phyloP scores from a whole-genome alignment of 2,329 filamentous ascomycete genomes.

The Diplodia seriata region DNA sequence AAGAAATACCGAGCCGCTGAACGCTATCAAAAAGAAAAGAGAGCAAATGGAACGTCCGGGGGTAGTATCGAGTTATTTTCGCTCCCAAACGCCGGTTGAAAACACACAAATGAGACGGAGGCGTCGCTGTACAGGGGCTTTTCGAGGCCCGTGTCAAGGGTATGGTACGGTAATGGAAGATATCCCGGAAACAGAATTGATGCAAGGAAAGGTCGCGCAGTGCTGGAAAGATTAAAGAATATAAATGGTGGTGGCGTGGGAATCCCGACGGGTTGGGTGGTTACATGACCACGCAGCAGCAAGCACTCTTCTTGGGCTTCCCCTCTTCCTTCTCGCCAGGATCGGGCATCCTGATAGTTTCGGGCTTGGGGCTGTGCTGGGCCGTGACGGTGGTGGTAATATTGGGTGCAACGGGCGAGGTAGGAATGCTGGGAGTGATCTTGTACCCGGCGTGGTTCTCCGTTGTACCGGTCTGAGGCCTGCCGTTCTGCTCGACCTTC shows the following conservation, averaged over 20 bases:
- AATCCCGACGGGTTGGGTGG: not conserved
- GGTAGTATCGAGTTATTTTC: slow-evolving; percentile 28
- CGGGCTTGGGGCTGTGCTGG: slow-evolving; percentile 40
- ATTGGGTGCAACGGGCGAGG: slow-evolving; percentile 33
- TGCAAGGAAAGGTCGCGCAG: slow-evolving; percentile 19
- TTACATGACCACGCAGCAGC: slow-evolving; percentile 79
- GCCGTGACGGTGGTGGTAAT: slow-evolving; percentile 19
- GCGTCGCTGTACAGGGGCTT: slow-evolving; percentile 32
- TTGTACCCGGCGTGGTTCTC: slow-evolving; percentile 56
- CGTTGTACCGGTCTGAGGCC: slow-evolving; percentile 38
- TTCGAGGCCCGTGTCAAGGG: slow-evolving; percentile 27
- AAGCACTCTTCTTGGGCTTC: slow-evolving; percentile 66
- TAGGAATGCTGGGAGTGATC: slow-evolving; percentile 54
- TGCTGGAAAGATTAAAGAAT: slow-evolving; percentile 19
- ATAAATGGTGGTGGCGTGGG: not conserved
- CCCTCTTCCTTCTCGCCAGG: slow-evolving; percentile 57
- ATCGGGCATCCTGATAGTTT: slow-evolving; percentile 61
- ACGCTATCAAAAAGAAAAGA: slow-evolving; percentile 27
- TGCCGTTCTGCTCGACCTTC: slow-evolving; percentile 28
- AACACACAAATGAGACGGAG: slow-evolving; percentile 32
- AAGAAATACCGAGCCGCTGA: slow-evolving; percentile 25
- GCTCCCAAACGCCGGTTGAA: slow-evolving; percentile 22
- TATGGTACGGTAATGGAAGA: slow-evolving; percentile 31
- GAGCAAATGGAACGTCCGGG: slow-evolving; percentile 12
- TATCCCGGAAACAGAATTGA: slow-evolving; percentile 12